Percentiles rank a stretch among this genome's conserved stretches.
Evolutionary conservation across 1,284 basidiomycete species (phyloP).

Genomic region (Cerioporus squamosus): DNA sequence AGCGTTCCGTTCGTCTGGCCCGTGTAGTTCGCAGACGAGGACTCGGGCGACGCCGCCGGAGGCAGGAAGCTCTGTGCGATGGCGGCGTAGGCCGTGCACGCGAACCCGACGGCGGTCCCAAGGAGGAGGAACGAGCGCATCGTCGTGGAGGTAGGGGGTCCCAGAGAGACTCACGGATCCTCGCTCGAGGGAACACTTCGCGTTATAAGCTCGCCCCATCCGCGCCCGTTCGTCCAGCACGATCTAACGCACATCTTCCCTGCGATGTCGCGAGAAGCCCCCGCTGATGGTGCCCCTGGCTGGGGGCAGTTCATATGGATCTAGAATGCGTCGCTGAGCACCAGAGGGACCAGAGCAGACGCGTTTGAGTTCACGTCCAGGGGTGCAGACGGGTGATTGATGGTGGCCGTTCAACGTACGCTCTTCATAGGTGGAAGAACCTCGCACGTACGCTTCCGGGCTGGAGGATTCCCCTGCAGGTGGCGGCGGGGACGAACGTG

Average conservation of each 20-base stretch:
- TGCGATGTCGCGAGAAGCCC: background rate
- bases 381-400: background rate
- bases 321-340: background rate
- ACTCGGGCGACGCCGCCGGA: conserved; percentile 40
- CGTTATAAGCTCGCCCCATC: background rate
- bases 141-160: background rate
- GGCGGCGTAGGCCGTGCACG: conserved; percentile 27
- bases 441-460: background rate
- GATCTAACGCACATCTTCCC: background rate
- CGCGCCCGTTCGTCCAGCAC: background rate
- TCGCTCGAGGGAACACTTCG: background rate
- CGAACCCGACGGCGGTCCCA: conserved; percentile 17
- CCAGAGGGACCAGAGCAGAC: background rate
- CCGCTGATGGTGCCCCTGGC: background rate
- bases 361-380: background rate
- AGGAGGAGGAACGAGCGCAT: conserved; percentile 5
- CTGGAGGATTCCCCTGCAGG: background rate
- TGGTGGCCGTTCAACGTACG: background rate
- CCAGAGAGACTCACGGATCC: background rate
- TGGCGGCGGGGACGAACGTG: background rate
- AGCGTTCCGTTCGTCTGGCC: conserved; percentile 46
- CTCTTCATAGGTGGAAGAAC: background rate
- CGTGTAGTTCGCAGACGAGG: conserved; percentile 39
- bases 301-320: background rate
- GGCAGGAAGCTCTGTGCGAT: conserved; percentile 42